These are phyloP conservation scores for Hansenula anomala DNA, from an alignment of 1,139 yeast species.

Conservation along the genomic window DNA sequence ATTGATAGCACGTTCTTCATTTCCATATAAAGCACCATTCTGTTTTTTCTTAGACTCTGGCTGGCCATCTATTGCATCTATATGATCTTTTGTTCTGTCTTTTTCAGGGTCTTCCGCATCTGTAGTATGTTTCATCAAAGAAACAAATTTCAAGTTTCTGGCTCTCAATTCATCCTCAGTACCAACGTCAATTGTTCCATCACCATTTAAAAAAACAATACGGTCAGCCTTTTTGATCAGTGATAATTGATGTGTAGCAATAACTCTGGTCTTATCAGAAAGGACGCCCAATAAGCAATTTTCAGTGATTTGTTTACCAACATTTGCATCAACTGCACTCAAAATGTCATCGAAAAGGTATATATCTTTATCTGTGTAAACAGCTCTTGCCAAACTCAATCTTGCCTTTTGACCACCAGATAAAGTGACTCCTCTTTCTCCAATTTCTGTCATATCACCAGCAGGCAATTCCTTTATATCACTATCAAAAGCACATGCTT, in stretches of 20 bases:
- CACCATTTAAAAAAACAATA: slow-evolving; percentile 63
- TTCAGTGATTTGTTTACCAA: slow-evolving; percentile 77
- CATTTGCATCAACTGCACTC: slow-evolving; percentile 90
- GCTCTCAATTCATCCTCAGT: slow-evolving; percentile 44
- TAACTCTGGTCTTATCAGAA: slow-evolving; percentile 56
- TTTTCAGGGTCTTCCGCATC: slow-evolving; percentile 28
- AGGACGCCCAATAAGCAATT: slow-evolving; percentile 60
- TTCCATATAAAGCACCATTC: too few relatives aligned
- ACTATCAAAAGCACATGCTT: slow-evolving; percentile 61
- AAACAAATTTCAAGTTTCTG: slow-evolving; percentile 39
- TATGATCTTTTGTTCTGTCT: slow-evolving; percentile 21
- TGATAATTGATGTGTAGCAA: slow-evolving; percentile 84
- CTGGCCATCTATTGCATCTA: slow-evolving; percentile 22
- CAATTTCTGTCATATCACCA: slow-evolving; percentile 84
- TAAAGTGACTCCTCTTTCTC: slow-evolving; percentile 87
- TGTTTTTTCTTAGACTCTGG: slow-evolving; percentile 8
- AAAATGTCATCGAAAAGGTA: slow-evolving; percentile 79
- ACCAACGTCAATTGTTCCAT: slow-evolving; percentile 60
- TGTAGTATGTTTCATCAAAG: slow-evolving; percentile 46
- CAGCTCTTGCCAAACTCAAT: slow-evolving; percentile 74
- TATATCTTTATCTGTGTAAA: slow-evolving; percentile 64
- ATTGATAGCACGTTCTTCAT: too few relatives aligned
- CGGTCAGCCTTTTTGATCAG: slow-evolving; percentile 65
- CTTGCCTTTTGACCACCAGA: slow-evolving; percentile 93
- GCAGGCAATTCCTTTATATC: slow-evolving; percentile 73